Evolutionary conservation across 2,329 filamentous ascomycete genomes (phyloP), one percentile per base, ranked within the genome.

Genomic region (Fusarium veterinarium): DNA sequence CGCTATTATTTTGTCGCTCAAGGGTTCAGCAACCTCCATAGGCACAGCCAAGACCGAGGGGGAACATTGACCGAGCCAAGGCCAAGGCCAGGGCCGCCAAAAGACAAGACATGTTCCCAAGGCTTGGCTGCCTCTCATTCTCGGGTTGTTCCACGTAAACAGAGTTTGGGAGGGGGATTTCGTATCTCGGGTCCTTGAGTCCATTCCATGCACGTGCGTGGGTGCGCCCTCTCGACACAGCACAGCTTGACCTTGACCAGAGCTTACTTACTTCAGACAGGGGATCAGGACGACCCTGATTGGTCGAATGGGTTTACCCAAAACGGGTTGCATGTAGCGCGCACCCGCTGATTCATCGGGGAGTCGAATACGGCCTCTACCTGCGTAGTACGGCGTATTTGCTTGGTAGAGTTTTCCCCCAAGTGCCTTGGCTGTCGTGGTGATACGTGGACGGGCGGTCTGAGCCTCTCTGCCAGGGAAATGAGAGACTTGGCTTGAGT

Each of bases 121-220:
- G 42, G 23, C 65, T 68, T 68, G 65, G 65, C 64, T 59, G 37
- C 46, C 37, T 60, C 55, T 49, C 35, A 40, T 42, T 60, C 37
- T 33, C 60, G 28, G 48, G 20, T 35, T 35, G 58, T 52, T 52
- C 37, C 33, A n/a, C 37, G 38, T 37, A 44, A 38, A 71, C 65
- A 62, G 42, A 60, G 62, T 67, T 62, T 61, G 35, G 58, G 45
- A 37, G 33, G 31, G 57, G 57, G 67, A 76, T 75, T 76, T 76
- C 75, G 75, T 76, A 64, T 76, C 75, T 52, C 49, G 49, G 75
- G 42, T 74, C 73, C 73, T 74, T 61, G 37, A 45, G 53, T 67
- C 33, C 49, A 52, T 52, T 52, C 7, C 69, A 71, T 64, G 70
- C 70, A 59, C 60, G 49, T 66, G 52, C 42, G 42, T 62, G 41